Conservation (phyloP, 208 protist genomes). For the Angomonas ambiguus region DNA sequence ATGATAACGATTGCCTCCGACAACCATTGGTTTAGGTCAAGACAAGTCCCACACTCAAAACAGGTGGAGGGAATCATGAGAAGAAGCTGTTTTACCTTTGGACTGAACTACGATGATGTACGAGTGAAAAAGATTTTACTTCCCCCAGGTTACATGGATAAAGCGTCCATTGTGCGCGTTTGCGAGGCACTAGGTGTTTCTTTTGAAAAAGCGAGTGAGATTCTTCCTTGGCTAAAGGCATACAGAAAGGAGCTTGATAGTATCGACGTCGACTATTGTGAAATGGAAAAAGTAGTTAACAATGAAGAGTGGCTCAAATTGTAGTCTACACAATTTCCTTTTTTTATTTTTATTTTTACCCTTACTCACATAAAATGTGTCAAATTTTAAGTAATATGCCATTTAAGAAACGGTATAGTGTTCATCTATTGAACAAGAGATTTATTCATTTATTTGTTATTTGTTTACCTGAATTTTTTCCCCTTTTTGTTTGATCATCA, state of each 20-base stretch:
- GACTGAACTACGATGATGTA: slow-evolving; percentile 62
- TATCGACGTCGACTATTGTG: slow-evolving; percentile 65
- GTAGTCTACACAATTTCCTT: not conserved
- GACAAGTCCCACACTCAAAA: slow-evolving; percentile 73
- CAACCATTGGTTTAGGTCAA: slow-evolving; percentile 77
- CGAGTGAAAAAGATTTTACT: slow-evolving; percentile 75
- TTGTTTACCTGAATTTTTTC: not conserved
- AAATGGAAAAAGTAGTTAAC: slow-evolving; percentile 37
- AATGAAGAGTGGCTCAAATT: slow-evolving; percentile 73
- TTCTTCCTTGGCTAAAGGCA: slow-evolving; percentile 54
- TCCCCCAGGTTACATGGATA: slow-evolving; percentile 69
- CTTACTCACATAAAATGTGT: slow-evolving; percentile 8
- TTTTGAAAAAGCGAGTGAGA: slow-evolving; percentile 14
- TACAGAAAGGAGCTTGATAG: slow-evolving; percentile 78
- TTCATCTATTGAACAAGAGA: too few species aligned
- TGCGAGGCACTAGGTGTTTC: slow-evolving; percentile 28
- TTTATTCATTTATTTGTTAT: slow-evolving; percentile 18
- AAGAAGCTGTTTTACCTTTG: slow-evolving; percentile 69
- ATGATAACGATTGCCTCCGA: slow-evolving; percentile 79
- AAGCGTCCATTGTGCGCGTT: slow-evolving; percentile 53
- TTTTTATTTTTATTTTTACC: slow-evolving; percentile 7
- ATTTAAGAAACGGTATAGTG: not conserved
- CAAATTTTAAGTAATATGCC: slow-evolving; percentile 12
- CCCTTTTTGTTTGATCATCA: not conserved
- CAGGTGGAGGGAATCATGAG: slow-evolving; percentile 84